Conservation (phyloP, 768 basidiomycete genomes). For the Pholiota molesta region DNA sequence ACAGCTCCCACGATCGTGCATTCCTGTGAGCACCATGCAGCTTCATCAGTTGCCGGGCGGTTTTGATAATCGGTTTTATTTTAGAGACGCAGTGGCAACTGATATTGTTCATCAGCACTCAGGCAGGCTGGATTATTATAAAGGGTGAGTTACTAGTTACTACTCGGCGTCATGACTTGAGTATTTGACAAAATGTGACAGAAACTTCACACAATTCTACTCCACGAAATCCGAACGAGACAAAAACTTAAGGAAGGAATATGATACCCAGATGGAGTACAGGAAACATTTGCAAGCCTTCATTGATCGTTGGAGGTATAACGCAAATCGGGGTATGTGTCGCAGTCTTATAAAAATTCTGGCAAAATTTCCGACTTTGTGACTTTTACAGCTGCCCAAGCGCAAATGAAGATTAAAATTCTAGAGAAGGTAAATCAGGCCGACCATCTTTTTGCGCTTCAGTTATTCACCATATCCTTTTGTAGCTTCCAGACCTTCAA, state of each 20-base stretch:
- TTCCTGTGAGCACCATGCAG: constrained; percentile 65
- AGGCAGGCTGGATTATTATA: constrained; percentile 93
- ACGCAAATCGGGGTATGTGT: constrained; percentile 81
- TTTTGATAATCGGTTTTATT: not conserved
- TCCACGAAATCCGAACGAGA: constrained; percentile 97
- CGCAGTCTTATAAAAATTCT: not conserved
- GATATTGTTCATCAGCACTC: constrained; percentile 98
- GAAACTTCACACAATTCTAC: constrained; percentile 98
- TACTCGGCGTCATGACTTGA: not conserved
- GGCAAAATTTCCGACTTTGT: not conserved
- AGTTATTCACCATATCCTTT: constrained; percentile 4
- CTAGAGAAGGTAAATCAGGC: constrained; percentile 62
- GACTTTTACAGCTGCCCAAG: constrained; percentile 72
- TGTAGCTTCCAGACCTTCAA: constrained; percentile 85
- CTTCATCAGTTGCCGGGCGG: not conserved
- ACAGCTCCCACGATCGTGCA: constrained; percentile 93
- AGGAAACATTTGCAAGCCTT: constrained; percentile 95
- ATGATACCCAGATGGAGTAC: constrained; percentile 95
- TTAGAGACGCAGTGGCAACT: constrained; percentile 91
- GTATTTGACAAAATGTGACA: constrained; percentile 28
- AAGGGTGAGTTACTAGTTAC: constrained; percentile 64
- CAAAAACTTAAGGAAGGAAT: constrained; percentile 89
- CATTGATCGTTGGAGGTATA: constrained; percentile 98
- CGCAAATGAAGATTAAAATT: constrained; percentile 75
- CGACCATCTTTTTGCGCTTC: not conserved